phyloP scores from a whole-genome alignment of 805 yeast genomes.

The Myxozyma melibiosi region DNA sequence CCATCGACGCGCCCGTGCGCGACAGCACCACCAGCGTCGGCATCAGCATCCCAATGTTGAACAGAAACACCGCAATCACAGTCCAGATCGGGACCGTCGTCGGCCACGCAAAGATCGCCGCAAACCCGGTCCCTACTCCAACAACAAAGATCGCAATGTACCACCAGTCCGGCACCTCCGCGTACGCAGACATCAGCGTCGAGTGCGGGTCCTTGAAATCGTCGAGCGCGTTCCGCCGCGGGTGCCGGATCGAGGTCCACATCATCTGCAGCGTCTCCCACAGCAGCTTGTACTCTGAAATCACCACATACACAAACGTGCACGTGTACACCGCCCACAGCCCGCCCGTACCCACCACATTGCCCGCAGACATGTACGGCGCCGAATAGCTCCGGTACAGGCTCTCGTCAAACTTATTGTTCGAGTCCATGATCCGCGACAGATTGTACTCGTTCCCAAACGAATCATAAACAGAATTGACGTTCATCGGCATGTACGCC shows the following conservation, averaged over 20 bases:
- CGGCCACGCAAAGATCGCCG: conserved; percentile 37
- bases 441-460: conserved; percentile 49
- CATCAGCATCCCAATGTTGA: conserved; percentile 37
- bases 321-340: conserved; percentile 20
- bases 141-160: conserved; percentile 49
- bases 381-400: conserved; percentile 57
- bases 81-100: conserved; percentile 44
- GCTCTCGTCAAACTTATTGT: conserved; percentile 49
- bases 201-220: conserved; percentile 40
- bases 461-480: conserved; percentile 43
- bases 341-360: conserved; percentile 44
- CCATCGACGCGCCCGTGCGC: conserved; percentile 46
- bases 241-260: conserved; percentile 18
- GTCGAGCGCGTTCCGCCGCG: conserved; percentile 39
- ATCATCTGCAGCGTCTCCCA: conserved; percentile 43
- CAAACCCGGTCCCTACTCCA: conserved; percentile 51
- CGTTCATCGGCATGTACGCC: conserved; percentile 54
- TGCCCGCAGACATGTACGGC: conserved; percentile 61
- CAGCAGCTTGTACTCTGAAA: conserved; percentile 30
- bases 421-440: conserved; percentile 48
- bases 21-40: conserved; percentile 42
- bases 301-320: conserved; percentile 14
- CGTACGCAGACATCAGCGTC: conserved; percentile 14
- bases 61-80: conserved; percentile 40
- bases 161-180: conserved; percentile 54